Evolutionary conservation across 768 basidiomycete genomes (phyloP), one percentile per base, ranked within the genome.

Genomic region (Lyophyllum shimeji): DNA sequence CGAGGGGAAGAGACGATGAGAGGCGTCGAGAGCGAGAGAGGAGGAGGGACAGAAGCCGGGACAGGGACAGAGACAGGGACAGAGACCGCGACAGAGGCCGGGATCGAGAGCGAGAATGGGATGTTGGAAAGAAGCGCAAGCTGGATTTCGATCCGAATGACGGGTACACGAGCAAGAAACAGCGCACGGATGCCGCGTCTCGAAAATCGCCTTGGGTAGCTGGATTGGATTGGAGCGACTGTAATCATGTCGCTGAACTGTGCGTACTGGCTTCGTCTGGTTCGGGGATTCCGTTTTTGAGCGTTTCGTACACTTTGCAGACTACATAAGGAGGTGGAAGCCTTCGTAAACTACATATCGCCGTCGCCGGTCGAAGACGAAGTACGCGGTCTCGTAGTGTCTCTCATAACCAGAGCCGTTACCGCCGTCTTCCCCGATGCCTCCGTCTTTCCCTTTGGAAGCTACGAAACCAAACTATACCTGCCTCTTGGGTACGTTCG

Each of bases 401-500:
- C 79, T 20, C 76, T 85, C 33, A 89, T 98, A 54, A 79, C 85
- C 0, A 76, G 77, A 17, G 84, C 86, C 1, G 79, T 98, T 46
- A 73, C 73, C 6, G 63, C 71, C n/a, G 67, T 75, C 9, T 97
- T 92, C 74, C 82, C 86, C 0, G 93, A 95, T 63, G 93, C 94
- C 8, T 73, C 79, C 31, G 87, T 98, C 2, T 73, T 82, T 55
- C 90, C 95, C 1, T 99, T 98, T 69, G 97, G 97, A 20, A 93
- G 90, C 66, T 96, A 87, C 69, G 86, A 90, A 67, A 98, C 96
- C 6, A 93, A 93, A 65, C 75, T 98, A 13, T 99, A 98, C 69
- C 80, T 98, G 20, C 96, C 97, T 3, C 76, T 83, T 50, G 95
- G 95, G 95, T 97, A 69, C 65, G 89, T 74, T 27, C 15, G 63